Percentiles rank a stretch among this genome's conserved stretches.
These are phyloP conservation scores for Cryptococcus sp. DNA, from an alignment of 1,284 basidiomycete species.

Conservation along the genomic window DNA sequence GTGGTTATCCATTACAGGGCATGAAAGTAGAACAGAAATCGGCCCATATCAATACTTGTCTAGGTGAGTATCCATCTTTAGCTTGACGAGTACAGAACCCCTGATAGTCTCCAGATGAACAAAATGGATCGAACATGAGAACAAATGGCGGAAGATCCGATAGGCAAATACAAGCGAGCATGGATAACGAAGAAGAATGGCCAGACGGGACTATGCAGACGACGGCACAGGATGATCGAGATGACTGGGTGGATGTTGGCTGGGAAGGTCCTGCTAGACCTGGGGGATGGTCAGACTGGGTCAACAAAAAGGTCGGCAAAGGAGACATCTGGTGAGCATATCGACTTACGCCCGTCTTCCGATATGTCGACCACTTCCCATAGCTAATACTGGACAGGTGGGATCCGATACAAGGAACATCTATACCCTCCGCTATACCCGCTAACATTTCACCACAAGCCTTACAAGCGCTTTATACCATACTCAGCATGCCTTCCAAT, in stretches of 20 bases:
- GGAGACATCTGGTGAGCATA: slow-evolving; percentile 35
- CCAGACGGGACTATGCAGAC: slow-evolving; percentile 1
- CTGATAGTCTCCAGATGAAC: slow-evolving; percentile 9
- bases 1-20: neutral
- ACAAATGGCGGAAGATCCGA: neutral
- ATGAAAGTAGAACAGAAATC: neutral
- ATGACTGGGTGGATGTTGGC: slow-evolving; percentile 13
- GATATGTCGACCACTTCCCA: neutral
- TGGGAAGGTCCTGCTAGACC: slow-evolving; percentile 39
- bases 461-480: slow-evolving; percentile 60
- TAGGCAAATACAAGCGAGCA: neutral
- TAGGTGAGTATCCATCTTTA: slow-evolving; percentile 1
- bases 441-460: slow-evolving; percentile 66
- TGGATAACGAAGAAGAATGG: neutral
- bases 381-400: slow-evolving; percentile 25
- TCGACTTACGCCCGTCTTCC: neutral
- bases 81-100: too few species aligned
- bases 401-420: slow-evolving; percentile 26
- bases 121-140: neutral
- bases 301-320: slow-evolving; percentile 16
- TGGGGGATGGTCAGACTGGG: slow-evolving; percentile 23
- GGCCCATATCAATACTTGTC: slow-evolving; percentile 5
- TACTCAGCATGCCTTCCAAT: slow-evolving; percentile 56
- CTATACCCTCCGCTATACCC: slow-evolving; percentile 47
- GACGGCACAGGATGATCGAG: slow-evolving; percentile 5